These are phyloP conservation scores for Polyplosphaeria fusca DNA, from an alignment of 495 filamentous ascomycete species.

Conservation along the genomic window DNA sequence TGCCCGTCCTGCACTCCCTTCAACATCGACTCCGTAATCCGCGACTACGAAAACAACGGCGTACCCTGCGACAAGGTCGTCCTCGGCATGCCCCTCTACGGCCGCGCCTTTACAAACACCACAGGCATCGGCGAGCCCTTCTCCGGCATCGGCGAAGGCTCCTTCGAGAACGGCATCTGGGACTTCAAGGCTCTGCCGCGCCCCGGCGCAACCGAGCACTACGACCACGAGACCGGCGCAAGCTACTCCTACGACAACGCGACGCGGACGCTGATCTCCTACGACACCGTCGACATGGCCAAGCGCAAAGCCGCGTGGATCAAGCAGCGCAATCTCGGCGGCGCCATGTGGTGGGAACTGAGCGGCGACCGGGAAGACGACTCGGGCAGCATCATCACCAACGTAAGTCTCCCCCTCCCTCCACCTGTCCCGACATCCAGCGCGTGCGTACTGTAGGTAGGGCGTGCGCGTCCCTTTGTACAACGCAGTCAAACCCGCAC, in stretches of 20 bases:
- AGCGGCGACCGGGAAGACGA: conserved; percentile 62
- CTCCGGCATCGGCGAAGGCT: conserved; percentile 57
- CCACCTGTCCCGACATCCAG: too few species aligned
- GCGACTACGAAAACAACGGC: conserved; percentile 62
- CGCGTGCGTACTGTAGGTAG: too few species aligned
- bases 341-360: conserved; percentile 90
- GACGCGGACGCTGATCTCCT: conserved; percentile 64
- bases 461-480: too few species aligned
- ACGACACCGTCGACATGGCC: conserved; percentile 64
- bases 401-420: conserved; percentile 10
- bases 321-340: conserved; percentile 60
- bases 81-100: conserved; percentile 80
- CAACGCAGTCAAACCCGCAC: too few species aligned
- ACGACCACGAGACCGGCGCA: conserved; percentile 54
- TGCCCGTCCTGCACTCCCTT: conserved; percentile 64
- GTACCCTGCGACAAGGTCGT: conserved; percentile 68
- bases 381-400: conserved; percentile 27
- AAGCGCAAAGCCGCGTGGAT: conserved; percentile 65
- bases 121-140: conserved; percentile 66
- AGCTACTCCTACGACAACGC: conserved; percentile 66
- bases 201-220: conserved; percentile 47
- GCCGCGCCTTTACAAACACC: conserved; percentile 72
- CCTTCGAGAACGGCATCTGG: conserved; percentile 76
- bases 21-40: conserved; percentile 62
- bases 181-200: conserved; percentile 62